Evolutionary conservation across 2,329 filamentous ascomycete genomes (phyloP).

Genomic region (Magnaporthiopsis poae): DNA sequence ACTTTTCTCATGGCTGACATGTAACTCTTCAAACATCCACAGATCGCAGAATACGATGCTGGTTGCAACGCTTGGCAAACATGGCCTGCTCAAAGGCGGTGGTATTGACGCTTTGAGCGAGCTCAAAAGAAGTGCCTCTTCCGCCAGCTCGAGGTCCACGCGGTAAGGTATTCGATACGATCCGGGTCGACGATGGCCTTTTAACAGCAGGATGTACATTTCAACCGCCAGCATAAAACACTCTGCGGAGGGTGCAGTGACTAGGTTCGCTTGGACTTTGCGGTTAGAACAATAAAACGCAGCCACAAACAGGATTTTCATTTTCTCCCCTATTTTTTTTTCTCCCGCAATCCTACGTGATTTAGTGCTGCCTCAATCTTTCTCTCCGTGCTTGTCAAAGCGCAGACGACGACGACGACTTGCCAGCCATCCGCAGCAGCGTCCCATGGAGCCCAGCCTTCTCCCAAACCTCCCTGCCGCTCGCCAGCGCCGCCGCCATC

Average conservation of each 20-base stretch:
- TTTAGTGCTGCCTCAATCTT: not conserved
- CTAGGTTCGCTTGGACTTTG: not conserved
- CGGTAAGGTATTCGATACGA: not conserved
- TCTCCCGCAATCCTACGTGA: not conserved
- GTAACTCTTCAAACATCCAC: not conserved
- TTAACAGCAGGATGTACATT: not conserved
- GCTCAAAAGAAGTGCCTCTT: not conserved
- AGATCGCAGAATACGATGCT: constrained; percentile 46
- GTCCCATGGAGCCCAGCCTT: constrained; percentile 13
- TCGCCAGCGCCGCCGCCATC: constrained; percentile 9
- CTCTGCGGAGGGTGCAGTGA: not conserved
- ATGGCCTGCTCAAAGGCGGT: constrained; percentile 8
- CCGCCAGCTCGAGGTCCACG: not conserved
- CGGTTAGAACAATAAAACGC: not conserved
- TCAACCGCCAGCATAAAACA: not conserved
- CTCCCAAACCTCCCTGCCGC: constrained; percentile 6
- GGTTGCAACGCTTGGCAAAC: constrained; percentile 41
- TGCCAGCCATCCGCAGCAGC: constrained; percentile 12
- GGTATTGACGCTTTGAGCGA: constrained; percentile 5
- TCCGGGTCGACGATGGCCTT: not conserved
- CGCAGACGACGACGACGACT: not conserved
- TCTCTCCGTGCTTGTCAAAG: not conserved
- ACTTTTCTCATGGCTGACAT: not conserved
- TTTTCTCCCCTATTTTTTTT: not conserved
- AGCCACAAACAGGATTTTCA: not conserved